Percentiles rank a stretch among this genome's conserved stretches.
These are phyloP conservation scores for Auriscalpium microsporum DNA, from an alignment of 768 basidiomycete genomes.

Conservation along the genomic window DNA sequence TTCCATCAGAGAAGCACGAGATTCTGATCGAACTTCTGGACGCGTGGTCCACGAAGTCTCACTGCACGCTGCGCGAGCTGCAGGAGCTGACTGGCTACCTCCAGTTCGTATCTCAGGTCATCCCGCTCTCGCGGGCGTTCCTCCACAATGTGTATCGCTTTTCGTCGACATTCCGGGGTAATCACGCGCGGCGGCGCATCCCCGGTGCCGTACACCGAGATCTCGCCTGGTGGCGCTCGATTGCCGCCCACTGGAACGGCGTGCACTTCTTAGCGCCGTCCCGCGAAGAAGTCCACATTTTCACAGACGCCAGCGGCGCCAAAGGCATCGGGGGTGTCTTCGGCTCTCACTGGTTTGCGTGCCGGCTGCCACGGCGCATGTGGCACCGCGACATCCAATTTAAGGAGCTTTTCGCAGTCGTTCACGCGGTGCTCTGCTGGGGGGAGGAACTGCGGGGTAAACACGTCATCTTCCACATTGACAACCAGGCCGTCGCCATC, in stretches of 20 bases:
- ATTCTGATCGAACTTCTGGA: conserved; percentile 19
- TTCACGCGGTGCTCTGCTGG: too few relatives aligned
- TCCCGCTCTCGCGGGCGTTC: conserved; percentile 23
- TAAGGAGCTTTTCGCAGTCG: too few relatives aligned
- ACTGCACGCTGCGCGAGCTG: conserved; percentile 20
- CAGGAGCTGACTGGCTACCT: conserved; percentile 27
- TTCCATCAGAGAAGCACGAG: conserved; percentile 24
- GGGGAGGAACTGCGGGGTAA: too few relatives aligned
- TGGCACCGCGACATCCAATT: too few relatives aligned
- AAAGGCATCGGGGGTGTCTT: conserved; percentile 14
- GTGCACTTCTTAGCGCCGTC: conserved; percentile 1
- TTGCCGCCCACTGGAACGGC: conserved; percentile 24
- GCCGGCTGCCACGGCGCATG: too few relatives aligned
- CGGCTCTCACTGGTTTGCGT: too few relatives aligned
- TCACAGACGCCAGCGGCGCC: conserved; percentile 27
- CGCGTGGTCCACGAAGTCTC: conserved; percentile 14
- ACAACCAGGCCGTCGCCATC: too few relatives aligned
- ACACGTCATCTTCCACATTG: too few relatives aligned
- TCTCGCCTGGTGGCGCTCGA: conserved; percentile 26
- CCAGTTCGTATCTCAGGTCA: conserved; percentile 28
- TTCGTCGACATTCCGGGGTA: conserved; percentile 18
- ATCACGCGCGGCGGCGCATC: conserved; percentile 16
- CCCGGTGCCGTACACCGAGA: conserved; percentile 16
- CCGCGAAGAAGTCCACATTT: conserved; percentile 12
- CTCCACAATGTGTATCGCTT: conserved; percentile 24